Conservation (phyloP, 352 stramenopile genomes). For the Phytophthora quininea region DNA sequence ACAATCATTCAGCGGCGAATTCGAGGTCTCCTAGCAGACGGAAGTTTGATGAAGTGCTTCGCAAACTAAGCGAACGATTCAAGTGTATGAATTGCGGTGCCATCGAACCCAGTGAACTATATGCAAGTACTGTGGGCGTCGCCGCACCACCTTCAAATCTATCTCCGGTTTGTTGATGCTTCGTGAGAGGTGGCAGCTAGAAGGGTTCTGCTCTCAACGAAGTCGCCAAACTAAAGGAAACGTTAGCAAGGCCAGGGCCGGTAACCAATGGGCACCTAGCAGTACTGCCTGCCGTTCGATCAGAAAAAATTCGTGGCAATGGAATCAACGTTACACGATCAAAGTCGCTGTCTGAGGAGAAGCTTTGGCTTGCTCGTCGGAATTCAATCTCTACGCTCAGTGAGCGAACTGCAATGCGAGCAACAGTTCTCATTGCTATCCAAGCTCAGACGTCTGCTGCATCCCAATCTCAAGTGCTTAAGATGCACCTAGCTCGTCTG, state of each 20-base stretch:
- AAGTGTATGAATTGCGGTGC: conserved; percentile 61
- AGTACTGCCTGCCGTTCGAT: too few species aligned
- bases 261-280: too few species aligned
- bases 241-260: too few species aligned
- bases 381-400: conserved; percentile 13
- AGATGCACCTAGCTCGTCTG: conserved; percentile 36
- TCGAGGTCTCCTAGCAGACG: conserved; percentile 30
- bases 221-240: too few species aligned
- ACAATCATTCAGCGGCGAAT: conserved; percentile 34
- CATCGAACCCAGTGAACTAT: conserved; percentile 58
- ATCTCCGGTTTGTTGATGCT: conserved; percentile 22
- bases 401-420: conserved; percentile 31
- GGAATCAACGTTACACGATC: neutral
- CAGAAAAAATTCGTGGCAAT: neutral
- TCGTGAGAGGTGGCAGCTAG: conserved; percentile 21
- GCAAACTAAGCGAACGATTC: conserved; percentile 54
- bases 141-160: conserved; percentile 39
- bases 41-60: conserved; percentile 25
- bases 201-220: neutral
- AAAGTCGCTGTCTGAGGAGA: neutral
- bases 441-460: conserved; percentile 17
- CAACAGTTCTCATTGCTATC: conserved; percentile 22
- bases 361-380: conserved; percentile 5
- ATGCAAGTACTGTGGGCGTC: conserved; percentile 75
- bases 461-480: conserved; percentile 14